Evolutionary conservation across 768 basidiomycete genomes (phyloP), one percentile per base, ranked within the genome.

Genomic region (Suillus subluteus): DNA sequence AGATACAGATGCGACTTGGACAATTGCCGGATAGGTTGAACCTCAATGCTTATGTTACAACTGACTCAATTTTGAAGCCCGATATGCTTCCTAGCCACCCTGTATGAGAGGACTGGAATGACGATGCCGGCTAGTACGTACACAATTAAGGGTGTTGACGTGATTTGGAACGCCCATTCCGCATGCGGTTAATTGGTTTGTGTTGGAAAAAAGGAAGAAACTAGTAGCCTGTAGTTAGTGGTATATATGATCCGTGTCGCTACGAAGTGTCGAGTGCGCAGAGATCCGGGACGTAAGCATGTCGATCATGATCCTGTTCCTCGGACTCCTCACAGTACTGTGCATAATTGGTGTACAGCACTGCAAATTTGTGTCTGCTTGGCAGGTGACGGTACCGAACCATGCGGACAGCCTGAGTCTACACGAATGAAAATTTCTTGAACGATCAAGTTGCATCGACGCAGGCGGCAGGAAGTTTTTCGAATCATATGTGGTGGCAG

Each of bases 111-210:
- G 18, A 18, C 26, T 13, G 58, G 18, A 41, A 12, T 18, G 40
- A 61, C 18, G 41, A 32, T 26, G 41, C 40, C 26, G 23, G 30
- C 6, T 44, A 30, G 58, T 30, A 26, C 18, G 38, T 41, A 43
- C 26, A 43, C 40, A 41, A 41, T 58, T 41, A 59, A 59, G 59
- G 59, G 59, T 30, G 16, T 61, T 61, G 59, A 61, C 59, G 59
- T 61, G 59, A 21, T 61, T 61, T 6, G 41, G 18, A 43, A 61
- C 41, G 59, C 18, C 43, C 41, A 32, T 61, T 30, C 59, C 30
- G 26, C 59, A 43, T 61, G 59, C 41, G 59, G 41, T 61, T 43
- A 21, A 61, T 61, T 21, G 18, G 40, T 43, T 43, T 1, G 9
- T 32, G 59, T 43, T 43, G 59, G 38, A 16, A 59, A 26, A 59